phyloP scores from a whole-genome alignment of 208 protist genomes.

The Balamuthia mandrillaris region DNA sequence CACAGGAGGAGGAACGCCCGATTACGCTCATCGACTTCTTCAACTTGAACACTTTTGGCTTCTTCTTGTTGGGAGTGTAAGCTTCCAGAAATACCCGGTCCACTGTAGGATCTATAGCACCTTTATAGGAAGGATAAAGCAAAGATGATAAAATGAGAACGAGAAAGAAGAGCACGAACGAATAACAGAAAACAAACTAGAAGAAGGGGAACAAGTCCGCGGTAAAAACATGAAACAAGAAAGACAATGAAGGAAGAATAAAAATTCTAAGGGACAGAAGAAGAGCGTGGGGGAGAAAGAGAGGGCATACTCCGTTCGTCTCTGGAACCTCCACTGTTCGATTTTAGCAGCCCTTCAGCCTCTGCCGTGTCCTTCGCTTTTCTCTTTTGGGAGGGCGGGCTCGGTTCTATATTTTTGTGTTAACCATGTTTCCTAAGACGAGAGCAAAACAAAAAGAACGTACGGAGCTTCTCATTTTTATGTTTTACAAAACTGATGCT shows the following conservation, averaged over 20 bases:
- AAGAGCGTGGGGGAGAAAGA: too few species aligned
- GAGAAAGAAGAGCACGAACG: neutral
- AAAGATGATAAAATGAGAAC: neutral
- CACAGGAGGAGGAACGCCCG: neutral
- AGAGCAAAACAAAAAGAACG: neutral
- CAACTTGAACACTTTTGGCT: slow-evolving; percentile 12
- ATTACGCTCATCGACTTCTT: neutral
- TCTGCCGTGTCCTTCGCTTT: too few species aligned
- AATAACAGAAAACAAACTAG: neutral
- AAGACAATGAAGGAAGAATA: too few species aligned
- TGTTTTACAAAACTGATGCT: neutral
- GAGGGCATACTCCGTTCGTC: too few species aligned
- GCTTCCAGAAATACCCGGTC: neutral
- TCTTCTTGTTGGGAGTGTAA: neutral
- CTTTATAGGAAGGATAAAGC: neutral
- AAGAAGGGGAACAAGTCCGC: too few species aligned
- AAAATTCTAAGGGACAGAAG: too few species aligned
- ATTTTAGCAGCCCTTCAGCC: too few species aligned
- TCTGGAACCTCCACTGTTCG: too few species aligned
- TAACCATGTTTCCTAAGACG: neutral
- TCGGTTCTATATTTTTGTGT: too few species aligned
- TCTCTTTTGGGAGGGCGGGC: too few species aligned
- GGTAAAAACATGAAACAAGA: too few species aligned
- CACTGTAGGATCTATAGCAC: neutral
- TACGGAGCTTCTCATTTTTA: neutral